A percentile compares a stretch with the other conserved stretches of the same genome.
These are phyloP conservation scores for Aspergillus sparsus DNA, from an alignment of 495 filamentous ascomycete genomes.

Conservation along the genomic window DNA sequence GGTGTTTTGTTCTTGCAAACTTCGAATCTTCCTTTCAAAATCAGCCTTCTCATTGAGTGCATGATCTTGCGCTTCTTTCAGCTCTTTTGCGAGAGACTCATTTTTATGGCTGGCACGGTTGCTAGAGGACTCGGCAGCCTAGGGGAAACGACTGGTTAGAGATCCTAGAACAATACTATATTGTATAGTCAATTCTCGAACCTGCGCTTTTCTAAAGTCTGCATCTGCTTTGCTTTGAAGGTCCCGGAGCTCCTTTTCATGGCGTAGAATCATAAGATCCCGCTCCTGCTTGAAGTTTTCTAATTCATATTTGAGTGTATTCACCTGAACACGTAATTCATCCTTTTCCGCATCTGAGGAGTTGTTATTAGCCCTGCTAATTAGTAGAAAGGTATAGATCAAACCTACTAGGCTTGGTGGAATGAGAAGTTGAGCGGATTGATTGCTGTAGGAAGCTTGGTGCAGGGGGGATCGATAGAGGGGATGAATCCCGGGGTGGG, in stretches of 20 bases:
- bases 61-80: conserved; percentile 68
- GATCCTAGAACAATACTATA: background rate
- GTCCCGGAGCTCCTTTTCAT: conserved; percentile 81
- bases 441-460: conserved; percentile 34
- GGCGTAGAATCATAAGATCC: conserved; percentile 70
- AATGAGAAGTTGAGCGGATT: conserved; percentile 30
- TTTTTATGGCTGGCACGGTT: conserved; percentile 68
- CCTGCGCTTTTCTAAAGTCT: conserved; percentile 80
- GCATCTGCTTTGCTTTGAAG: conserved; percentile 73
- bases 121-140: conserved; percentile 68
- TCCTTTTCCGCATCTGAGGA: conserved; percentile 58
- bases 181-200: conserved; percentile 24
- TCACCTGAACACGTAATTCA: conserved; percentile 66
- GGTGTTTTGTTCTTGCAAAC: conserved; percentile 70
- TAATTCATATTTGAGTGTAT: conserved; percentile 68
- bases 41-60: conserved; percentile 65
- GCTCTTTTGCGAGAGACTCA: conserved; percentile 67
- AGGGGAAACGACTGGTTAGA: conserved; percentile 19
- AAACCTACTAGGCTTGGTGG: conserved; percentile 32
- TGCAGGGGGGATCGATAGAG: conserved; percentile 34
- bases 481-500: conserved; percentile 34
- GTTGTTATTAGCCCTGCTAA: conserved; percentile 18
- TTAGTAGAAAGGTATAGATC: background rate
- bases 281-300: conserved; percentile 81
- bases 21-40: conserved; percentile 71